Base-by-base conservation (phyloP, 2,329 filamentous ascomycete genomes). In the Botrytis cinerea region DNA sequence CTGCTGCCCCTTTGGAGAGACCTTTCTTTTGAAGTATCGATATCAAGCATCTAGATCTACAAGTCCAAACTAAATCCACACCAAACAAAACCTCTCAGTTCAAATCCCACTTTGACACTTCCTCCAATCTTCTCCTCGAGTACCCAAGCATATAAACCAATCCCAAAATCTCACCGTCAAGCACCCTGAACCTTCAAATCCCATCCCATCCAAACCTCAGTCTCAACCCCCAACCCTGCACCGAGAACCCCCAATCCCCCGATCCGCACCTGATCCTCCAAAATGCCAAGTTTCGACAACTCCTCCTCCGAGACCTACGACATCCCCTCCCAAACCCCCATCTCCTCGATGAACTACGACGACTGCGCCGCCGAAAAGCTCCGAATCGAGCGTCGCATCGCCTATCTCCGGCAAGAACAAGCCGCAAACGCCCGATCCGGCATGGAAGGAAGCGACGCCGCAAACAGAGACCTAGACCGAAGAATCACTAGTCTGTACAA, bases 401-500 rank as follows among this genome's bases (percentile, higher is more conserved):
- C 1, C 1, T 16, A 43, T 43, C 43, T 43, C 43, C 14, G 5
- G 0, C 1, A 6, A 43, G 43, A 5, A 43, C 43, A 43, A 16
- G 43, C 2, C 14, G 14, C 43, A 43, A 43, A 43, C 14, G 14
- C 4, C 1, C 14, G 14, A 16, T 43, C 43, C 4, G 43, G 43
- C 14, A 43, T 43, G 43, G 43, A 38, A 38, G 38, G 38, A 38
- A 38, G 38, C 38, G 38, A 38, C 38, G 38, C 38, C 38, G 8
- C 4, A 45, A 46, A 8, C 45, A 0, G 0, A 46, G 45, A 2
- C 20, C 8, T 22, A 20, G 18, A 46, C 16, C 45, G 20, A 22
- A 46, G 45, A 22, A 20, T 20, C 45, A 20, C 0, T 5, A 2
- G 8, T 8, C 18, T 46, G 2, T 0, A 4, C 1, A 1, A 8